These are phyloP conservation scores for Cicer bijugum DNA, from an alignment of 306 rosid genomes.

Conservation along the genomic window DNA sequence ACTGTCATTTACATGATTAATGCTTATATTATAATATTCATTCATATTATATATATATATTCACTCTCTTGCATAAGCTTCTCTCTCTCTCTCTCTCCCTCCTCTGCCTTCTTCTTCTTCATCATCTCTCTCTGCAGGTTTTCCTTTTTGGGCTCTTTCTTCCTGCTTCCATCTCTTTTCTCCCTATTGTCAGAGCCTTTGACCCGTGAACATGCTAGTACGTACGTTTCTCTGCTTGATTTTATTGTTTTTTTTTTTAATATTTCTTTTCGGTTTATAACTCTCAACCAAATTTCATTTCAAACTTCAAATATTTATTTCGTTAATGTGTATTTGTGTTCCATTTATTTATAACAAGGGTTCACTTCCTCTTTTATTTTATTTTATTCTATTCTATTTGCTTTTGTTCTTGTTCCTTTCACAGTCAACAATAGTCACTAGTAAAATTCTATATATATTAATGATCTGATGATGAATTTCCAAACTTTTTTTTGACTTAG, in stretches of 20 bases:
- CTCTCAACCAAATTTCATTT: not conserved
- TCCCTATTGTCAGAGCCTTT: constrained; percentile 57
- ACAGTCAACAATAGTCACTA: not conserved
- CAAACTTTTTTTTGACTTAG: not conserved
- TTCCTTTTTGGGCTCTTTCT: constrained; percentile 33
- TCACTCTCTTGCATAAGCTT: constrained; percentile 45
- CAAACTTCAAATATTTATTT: constrained; percentile 29
- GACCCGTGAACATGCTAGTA: constrained; percentile 91
- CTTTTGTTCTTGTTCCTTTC: constrained; percentile 26
- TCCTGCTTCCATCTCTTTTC: constrained; percentile 44
- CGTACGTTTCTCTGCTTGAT: constrained; percentile 76
- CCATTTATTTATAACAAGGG: not conserved
- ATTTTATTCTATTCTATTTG: constrained; percentile 19
- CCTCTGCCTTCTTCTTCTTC: constrained; percentile 36
- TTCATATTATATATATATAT: constrained; percentile 43
- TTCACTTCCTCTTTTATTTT: not conserved
- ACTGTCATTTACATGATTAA: constrained; percentile 73
- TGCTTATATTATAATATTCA: constrained; percentile 47
- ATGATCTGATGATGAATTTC: constrained; percentile 36
- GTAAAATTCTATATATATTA: too few species aligned
- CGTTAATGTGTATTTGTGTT: constrained; percentile 2
- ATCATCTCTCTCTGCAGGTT: constrained; percentile 16
- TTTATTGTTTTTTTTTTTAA: constrained; percentile 31
- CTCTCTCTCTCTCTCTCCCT: constrained; percentile 39
- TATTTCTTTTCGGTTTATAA: constrained; percentile 31